Conservation (phyloP, 176 grass and related monocot genomes). For the Coix lacrymajobi region DNA sequence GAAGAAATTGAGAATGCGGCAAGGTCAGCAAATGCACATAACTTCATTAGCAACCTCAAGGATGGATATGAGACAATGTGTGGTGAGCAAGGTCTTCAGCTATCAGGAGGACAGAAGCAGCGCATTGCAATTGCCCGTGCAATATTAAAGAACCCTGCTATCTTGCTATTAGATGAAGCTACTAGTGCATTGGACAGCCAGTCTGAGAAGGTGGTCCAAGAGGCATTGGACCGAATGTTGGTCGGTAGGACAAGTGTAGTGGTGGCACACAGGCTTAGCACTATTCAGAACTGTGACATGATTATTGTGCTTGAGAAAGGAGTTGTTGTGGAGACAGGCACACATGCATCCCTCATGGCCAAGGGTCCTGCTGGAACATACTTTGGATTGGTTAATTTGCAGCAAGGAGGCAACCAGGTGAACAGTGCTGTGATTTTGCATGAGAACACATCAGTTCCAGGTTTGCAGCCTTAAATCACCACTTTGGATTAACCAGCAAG, state of each 20-base stretch:
- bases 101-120: slow-evolving; percentile 94
- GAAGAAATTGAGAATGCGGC: slow-evolving; percentile 71
- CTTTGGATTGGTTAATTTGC: slow-evolving; percentile 65
- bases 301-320: slow-evolving; percentile 83
- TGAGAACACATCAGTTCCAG: background rate
- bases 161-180: slow-evolving; percentile 81
- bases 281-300: slow-evolving; percentile 66
- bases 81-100: slow-evolving; percentile 72
- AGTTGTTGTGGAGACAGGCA: slow-evolving; percentile 75
- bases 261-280: slow-evolving; percentile 84
- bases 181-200: slow-evolving; percentile 90
- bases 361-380: slow-evolving; percentile 62
- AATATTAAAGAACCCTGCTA: slow-evolving; percentile 73
- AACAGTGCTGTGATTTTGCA: slow-evolving; percentile 11
- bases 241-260: slow-evolving; percentile 76
- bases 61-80: slow-evolving; percentile 78
- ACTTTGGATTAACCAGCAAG: background rate
- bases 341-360: slow-evolving; percentile 74
- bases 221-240: slow-evolving; percentile 74
- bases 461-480: background rate
- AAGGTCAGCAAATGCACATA: slow-evolving; percentile 77
- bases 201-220: slow-evolving; percentile 85
- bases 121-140: slow-evolving; percentile 87
- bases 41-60: slow-evolving; percentile 85
- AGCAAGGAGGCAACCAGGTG: slow-evolving; percentile 45